Base-by-base conservation (phyloP, 805 yeast genomes). In the Torulaspora delbrueckii region DNA sequence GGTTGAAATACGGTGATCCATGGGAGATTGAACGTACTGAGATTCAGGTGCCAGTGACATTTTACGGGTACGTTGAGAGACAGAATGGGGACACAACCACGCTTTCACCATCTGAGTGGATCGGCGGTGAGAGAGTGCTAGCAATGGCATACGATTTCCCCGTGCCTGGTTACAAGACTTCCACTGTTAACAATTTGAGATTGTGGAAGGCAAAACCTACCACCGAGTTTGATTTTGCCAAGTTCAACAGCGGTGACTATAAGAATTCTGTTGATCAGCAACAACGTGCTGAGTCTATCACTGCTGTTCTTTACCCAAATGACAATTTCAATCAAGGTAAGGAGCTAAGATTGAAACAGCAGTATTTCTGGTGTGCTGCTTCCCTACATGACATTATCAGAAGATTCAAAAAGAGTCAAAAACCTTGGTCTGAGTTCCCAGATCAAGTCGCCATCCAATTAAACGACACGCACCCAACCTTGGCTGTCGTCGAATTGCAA, bases 281-380 rank as follows among this genome's bases (percentile, higher is more conserved):
- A 67, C 96, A 88, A 66, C 74, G 80, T 45, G 97, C 97, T 3
- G 96, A 87, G 67, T 82, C 95, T 19, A 87, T 89, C 58, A 87
- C 96, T 30, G 87, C 96, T 5, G 96, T 89, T 13, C 72, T 89
- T 61, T 89, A 89, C 67, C 97, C 97, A 53, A 89, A 89, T 68
- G 97, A 89, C 66, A 90, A 89, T 67, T 90, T 89, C 65, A 84
- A 86, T 60, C 77, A 80, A 54, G 97, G 97, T 58, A 89, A 90
- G 68, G 96, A 87, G 65, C 75, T 89, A 62, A 80, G 97, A 64
- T 78, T 89, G 67, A 90, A 90, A 68, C 97, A 89, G 72, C 97
- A 89, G 69, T 90, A 88, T 69, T 90, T 89, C 70, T 89, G 97
- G 97, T 96, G 90, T 43, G 82, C 95, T 42, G 96, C 97, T 27